These are phyloP conservation scores for Curvularia sp. DNA, from an alignment of 2,329 filamentous ascomycete species.

Conservation along the genomic window DNA sequence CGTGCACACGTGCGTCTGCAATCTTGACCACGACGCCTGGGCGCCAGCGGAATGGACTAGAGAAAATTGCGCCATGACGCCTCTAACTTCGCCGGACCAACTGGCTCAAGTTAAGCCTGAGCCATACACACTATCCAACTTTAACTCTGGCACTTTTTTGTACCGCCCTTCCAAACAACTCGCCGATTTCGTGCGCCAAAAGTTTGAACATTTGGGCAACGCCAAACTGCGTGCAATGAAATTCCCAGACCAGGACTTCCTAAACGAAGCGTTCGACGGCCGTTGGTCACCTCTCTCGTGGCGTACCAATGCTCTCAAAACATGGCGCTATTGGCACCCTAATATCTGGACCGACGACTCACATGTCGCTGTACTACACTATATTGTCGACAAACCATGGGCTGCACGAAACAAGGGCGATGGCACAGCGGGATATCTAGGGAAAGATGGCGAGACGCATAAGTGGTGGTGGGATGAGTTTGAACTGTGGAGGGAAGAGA, in stretches of 20 bases:
- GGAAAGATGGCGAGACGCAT: conserved; percentile 61
- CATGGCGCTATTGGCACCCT: conserved; percentile 61
- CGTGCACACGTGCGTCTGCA: conserved; percentile 62
- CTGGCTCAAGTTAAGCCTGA: conserved; percentile 46
- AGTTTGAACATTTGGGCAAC: conserved; percentile 51
- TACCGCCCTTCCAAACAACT: conserved; percentile 55
- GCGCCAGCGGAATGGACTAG: conserved; percentile 58
- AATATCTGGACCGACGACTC: conserved; percentile 59
- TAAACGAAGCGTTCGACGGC: conserved; percentile 57
- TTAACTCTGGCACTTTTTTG: conserved; percentile 62
- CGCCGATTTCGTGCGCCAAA: conserved; percentile 51
- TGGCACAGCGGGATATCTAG: conserved; percentile 57
- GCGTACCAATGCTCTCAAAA: conserved; percentile 63
- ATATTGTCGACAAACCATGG: conserved; percentile 66
- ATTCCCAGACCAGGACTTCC: conserved; percentile 63
- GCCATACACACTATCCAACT: conserved; percentile 53
- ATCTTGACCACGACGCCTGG: conserved; percentile 60
- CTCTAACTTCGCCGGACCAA: conserved; percentile 43
- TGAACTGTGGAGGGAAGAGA: conserved; percentile 50
- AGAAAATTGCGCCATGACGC: conserved; percentile 60
- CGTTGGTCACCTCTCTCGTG: conserved; percentile 57
- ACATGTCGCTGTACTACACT: conserved; percentile 59
- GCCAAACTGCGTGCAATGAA: conserved; percentile 53
- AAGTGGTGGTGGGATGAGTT: conserved; percentile 62
- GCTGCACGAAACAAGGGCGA: conserved; percentile 50